phyloP scores from a whole-genome alignment of 2,329 filamentous ascomycete genomes.

The Apiospora kogelbergensis region DNA sequence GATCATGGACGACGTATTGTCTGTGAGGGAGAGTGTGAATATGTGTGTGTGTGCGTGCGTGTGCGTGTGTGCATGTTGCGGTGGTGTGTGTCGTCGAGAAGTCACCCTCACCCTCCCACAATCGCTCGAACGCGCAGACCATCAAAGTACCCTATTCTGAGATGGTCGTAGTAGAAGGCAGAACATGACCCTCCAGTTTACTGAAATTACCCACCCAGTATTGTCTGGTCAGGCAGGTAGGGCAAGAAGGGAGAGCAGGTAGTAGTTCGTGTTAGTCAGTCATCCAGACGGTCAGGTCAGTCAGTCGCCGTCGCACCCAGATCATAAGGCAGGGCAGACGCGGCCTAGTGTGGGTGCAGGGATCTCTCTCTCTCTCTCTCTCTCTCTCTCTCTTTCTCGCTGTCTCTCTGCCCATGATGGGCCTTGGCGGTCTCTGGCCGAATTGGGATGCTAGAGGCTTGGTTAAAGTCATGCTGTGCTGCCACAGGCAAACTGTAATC shows the following conservation, averaged over 20 bases:
- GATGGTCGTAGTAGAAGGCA: background rate
- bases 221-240: background rate
- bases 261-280: conserved; percentile 14
- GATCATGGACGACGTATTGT: background rate
- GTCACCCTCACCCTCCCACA: conserved; percentile 31
- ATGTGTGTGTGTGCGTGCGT: conserved; percentile 19
- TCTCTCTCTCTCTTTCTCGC: too few species aligned
- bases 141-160: background rate
- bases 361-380: conserved; percentile 13
- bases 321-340: conserved; percentile 30
- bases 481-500: background rate
- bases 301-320: conserved; percentile 12
- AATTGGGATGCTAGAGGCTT: background rate
- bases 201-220: background rate
- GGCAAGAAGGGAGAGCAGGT: background rate
- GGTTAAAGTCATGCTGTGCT: background rate
- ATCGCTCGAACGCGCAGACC: conserved; percentile 18
- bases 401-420: conserved; percentile 7
- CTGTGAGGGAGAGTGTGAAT: background rate
- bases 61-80: conserved; percentile 28
- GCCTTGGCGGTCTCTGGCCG: conserved; percentile 18
- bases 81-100: conserved; percentile 30
- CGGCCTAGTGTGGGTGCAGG: conserved; percentile 26
- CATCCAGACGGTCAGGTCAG: conserved; percentile 9
- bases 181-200: background rate